These are phyloP conservation scores for Galeopsis tetrahit DNA, from an alignment of 257 asterid species.

Conservation along the genomic window DNA sequence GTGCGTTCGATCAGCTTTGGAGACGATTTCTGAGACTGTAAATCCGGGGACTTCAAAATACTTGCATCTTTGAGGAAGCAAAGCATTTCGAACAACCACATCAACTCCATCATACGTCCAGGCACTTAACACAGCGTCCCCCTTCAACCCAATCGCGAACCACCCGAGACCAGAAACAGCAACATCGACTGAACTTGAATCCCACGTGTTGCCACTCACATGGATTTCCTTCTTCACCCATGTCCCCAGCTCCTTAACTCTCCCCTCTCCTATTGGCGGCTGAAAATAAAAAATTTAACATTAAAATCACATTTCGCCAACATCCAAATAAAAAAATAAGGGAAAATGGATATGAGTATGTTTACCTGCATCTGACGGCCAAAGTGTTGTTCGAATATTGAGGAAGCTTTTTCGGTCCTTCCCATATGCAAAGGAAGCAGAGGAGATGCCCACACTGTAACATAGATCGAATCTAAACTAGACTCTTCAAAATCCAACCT, in stretches of 20 bases:
- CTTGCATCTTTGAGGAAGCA: slow-evolving; percentile 74
- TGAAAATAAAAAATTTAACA: slow-evolving; percentile 35
- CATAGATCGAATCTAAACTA: slow-evolving; percentile 67
- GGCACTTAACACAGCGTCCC: slow-evolving; percentile 64
- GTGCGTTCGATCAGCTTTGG: slow-evolving; percentile 69
- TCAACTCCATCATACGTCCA: slow-evolving; percentile 92
- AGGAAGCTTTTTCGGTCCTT: slow-evolving; percentile 63
- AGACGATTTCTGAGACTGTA: slow-evolving; percentile 74
- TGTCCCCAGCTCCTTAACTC: slow-evolving; percentile 68
- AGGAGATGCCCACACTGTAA: slow-evolving; percentile 91
- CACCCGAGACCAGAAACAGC: slow-evolving; percentile 91
- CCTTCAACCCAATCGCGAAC: slow-evolving; percentile 84
- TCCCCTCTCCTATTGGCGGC: slow-evolving; percentile 86
- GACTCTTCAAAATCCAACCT: slow-evolving; percentile 80
- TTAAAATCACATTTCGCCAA: neutral
- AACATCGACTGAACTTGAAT: slow-evolving; percentile 70
- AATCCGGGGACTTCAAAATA: slow-evolving; percentile 81
- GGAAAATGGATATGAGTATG: neutral
- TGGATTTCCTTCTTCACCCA: slow-evolving; percentile 74
- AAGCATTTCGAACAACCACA: slow-evolving; percentile 53
- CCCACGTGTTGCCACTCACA: slow-evolving; percentile 68
- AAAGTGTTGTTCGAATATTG: slow-evolving; percentile 74
- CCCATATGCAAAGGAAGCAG: slow-evolving; percentile 90
- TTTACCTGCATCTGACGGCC: slow-evolving; percentile 77
- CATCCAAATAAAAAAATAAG: too few species aligned